phyloP scores from a whole-genome alignment of 1,284 basidiomycete genomes.

The Tilletiaria anomala region DNA sequence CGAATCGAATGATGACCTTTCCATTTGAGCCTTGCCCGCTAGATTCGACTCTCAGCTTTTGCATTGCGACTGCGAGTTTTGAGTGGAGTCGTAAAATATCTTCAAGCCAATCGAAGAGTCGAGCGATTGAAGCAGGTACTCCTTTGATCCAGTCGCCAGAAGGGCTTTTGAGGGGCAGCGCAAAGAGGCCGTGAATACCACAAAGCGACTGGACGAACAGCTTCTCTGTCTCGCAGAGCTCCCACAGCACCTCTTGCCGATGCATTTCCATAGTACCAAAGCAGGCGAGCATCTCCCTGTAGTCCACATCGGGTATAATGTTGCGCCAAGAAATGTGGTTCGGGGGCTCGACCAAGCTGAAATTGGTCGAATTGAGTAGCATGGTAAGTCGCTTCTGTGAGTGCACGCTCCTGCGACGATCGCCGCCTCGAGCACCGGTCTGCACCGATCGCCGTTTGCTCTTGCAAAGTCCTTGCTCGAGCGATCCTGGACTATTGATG shows the following conservation, averaged over 20 bases:
- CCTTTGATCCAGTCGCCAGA: slow-evolving; percentile 3
- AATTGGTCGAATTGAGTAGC: not conserved
- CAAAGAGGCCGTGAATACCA: slow-evolving; percentile 3
- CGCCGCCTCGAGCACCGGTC: too few species aligned
- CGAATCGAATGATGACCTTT: slow-evolving; percentile 46
- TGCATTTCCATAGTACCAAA: slow-evolving; percentile 9
- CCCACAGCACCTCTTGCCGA: slow-evolving; percentile 9
- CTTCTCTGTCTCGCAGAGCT: slow-evolving; percentile 5
- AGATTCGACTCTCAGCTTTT: not conserved
- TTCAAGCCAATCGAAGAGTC: slow-evolving; percentile 8
- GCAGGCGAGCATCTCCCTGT: not conserved
- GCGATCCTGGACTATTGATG: too few species aligned
- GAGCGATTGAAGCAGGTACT: slow-evolving; percentile 3
- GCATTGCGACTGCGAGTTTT: slow-evolving; percentile 3
- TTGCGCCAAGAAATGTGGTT: slow-evolving; percentile 5
- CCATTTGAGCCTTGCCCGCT: slow-evolving; percentile 41
- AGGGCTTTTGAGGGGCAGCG: slow-evolving; percentile 3
- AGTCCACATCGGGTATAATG: not conserved
- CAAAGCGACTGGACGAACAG: slow-evolving; percentile 4
- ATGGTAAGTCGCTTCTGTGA: not conserved
- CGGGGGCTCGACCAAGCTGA: slow-evolving; percentile 6
- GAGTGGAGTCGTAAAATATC: slow-evolving; percentile 7
- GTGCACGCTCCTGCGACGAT: too few species aligned
- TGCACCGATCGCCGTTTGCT: too few species aligned
- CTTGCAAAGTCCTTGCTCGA: too few species aligned